phyloP scores from a whole-genome alignment of 805 yeast genomes.

The Ogataea neopini region DNA sequence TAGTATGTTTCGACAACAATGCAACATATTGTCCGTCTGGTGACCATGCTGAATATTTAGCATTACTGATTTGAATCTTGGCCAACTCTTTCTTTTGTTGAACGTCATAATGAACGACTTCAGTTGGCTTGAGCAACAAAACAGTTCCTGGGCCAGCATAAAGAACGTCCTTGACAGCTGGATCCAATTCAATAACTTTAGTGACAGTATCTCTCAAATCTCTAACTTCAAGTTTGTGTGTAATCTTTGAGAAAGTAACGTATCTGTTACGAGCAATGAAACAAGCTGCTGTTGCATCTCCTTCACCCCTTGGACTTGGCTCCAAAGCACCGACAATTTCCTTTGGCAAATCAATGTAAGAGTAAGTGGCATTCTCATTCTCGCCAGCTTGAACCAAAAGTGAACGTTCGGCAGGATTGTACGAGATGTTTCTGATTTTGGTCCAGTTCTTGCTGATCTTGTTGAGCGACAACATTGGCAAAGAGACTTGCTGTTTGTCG shows the following conservation, averaged over 20 bases:
- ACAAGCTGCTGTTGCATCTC: slow-evolving; percentile 80
- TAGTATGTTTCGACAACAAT: slow-evolving; percentile 85
- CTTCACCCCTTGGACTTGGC: slow-evolving; percentile 77
- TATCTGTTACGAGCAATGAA: slow-evolving; percentile 95
- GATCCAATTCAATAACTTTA: slow-evolving; percentile 71
- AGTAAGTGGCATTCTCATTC: slow-evolving; percentile 65
- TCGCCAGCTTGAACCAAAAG: slow-evolving; percentile 80
- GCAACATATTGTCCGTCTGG: slow-evolving; percentile 86
- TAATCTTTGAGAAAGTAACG: slow-evolving; percentile 68
- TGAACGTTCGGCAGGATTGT: slow-evolving; percentile 90
- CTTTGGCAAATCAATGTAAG: slow-evolving; percentile 75
- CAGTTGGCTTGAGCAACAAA: slow-evolving; percentile 66
- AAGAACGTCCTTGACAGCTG: slow-evolving; percentile 67
- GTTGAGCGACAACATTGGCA: slow-evolving; percentile 82
- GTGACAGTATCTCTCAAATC: slow-evolving; percentile 83
- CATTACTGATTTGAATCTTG: slow-evolving; percentile 69
- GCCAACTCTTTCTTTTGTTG: slow-evolving; percentile 84
- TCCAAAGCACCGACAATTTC: slow-evolving; percentile 93
- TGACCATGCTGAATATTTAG: slow-evolving; percentile 90
- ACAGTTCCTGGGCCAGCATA: slow-evolving; percentile 83
- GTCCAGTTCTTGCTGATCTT: slow-evolving; percentile 85
- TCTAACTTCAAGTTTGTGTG: slow-evolving; percentile 74
- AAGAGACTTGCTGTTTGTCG: slow-evolving; percentile 58
- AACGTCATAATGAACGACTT: slow-evolving; percentile 84
- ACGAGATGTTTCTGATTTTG: slow-evolving; percentile 79